phyloP scores from a whole-genome alignment of 495 filamentous ascomycete genomes.

The Rhypophila decipiens region DNA sequence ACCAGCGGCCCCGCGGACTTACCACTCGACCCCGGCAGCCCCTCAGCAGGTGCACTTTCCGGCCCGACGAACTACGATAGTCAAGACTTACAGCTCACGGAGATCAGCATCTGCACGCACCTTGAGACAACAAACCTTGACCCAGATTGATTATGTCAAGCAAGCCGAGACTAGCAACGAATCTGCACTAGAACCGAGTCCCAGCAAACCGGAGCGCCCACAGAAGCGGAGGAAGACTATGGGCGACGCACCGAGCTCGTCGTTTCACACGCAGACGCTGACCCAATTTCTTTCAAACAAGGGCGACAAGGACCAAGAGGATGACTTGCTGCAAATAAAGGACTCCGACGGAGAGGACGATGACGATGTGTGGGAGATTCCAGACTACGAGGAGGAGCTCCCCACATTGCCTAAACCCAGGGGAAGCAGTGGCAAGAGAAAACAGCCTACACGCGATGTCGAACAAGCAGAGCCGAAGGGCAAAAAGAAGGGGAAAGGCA shows the following conservation, averaged over 20 bases:
- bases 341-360: conserved; percentile 27
- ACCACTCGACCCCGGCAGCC: conserved; percentile 31
- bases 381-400: conserved; percentile 7
- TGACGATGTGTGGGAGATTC: conserved; percentile 7
- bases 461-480: neutral
- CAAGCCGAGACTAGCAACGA: conserved; percentile 8
- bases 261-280: conserved; percentile 39
- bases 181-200: no score
- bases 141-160: conserved; percentile 40
- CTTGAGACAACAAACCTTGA: conserved; percentile 41
- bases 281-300: conserved; percentile 34
- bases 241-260: conserved; percentile 29
- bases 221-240: conserved; percentile 33
- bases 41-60: conserved; percentile 37
- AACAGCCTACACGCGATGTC: conserved; percentile 1
- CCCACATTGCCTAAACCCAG: neutral
- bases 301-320: conserved; percentile 6
- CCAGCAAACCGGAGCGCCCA: conserved; percentile 12
- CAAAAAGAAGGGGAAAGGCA: neutral
- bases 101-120: conserved; percentile 19
- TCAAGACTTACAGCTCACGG: conserved; percentile 34
- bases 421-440: neutral
- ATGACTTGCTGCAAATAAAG: conserved; percentile 22
- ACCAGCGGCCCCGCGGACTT: conserved; percentile 18
- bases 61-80: conserved; percentile 18